Conservation (phyloP, 306 rosid genomes). For the Cicer pinnatifidum region DNA sequence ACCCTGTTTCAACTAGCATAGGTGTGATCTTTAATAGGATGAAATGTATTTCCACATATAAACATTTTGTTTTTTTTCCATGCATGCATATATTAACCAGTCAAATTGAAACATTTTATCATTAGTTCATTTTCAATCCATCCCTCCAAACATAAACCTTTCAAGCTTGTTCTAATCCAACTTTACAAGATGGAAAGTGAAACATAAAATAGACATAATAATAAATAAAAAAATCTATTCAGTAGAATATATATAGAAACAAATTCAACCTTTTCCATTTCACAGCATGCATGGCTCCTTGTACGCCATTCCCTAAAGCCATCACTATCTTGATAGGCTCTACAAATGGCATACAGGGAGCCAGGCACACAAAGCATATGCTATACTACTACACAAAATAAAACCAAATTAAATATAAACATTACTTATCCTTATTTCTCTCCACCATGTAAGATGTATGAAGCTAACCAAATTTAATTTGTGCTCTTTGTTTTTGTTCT, state of each 20-base stretch:
- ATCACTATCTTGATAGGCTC: constrained; percentile 72
- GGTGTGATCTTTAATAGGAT: no score
- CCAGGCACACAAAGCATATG: constrained; percentile 72
- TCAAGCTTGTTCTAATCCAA: not conserved
- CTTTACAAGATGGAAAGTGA: not conserved
- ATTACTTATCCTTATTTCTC: not conserved
- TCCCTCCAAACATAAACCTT: no score
- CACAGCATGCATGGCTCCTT: constrained; percentile 93
- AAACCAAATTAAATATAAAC: constrained; percentile 15
- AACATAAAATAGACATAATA: not conserved
- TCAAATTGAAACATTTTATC: no score
- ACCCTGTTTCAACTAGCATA: no score
- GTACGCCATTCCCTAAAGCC: constrained; percentile 94
- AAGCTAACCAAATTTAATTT: constrained; percentile 31
- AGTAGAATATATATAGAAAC: not conserved
- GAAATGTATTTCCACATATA: no score
- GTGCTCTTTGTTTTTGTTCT: not conserved
- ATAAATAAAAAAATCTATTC: not conserved
- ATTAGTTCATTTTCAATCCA: no score
- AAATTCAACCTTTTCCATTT: not conserved
- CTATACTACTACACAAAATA: not conserved
- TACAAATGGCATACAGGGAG: constrained; percentile 99
- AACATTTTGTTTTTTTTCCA: no score
- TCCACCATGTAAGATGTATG: constrained; percentile 6
- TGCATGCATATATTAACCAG: no score